Evolutionary conservation across 1,284 basidiomycete genomes (phyloP), one percentile per base, ranked within the genome.

Genomic region (Leucoagaricus sp.): DNA sequence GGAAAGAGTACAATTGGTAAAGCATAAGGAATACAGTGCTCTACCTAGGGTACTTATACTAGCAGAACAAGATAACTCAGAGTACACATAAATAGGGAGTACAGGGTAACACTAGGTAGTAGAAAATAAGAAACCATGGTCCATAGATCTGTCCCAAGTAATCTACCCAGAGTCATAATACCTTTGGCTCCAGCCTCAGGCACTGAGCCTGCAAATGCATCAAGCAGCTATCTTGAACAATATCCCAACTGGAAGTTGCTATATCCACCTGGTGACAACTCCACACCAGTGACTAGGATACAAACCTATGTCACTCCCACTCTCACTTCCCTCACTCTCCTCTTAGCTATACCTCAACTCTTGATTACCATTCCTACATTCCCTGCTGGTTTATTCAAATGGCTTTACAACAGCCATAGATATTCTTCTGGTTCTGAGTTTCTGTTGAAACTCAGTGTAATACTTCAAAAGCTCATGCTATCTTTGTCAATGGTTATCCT

Each of bases 301-400:
- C 61, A 66, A 67, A 49, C 65, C 8, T 57, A 51, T 21, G 57
- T 64, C 19, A 58, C 64, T 26, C 61, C 76, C 49, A 69, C 79
- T 23, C 71, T 85, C n/a, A 76, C 80, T 51, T 74, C 80, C n/a
- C 63, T 74, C 9, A 81, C 81, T 2, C 79, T 90, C 19, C 69
- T 83, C 7, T 70, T 87, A 13, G 80, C 80, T 25, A 78, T 86
- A 26, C 87, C 88, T 1, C 74, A 79, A n/a, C 66, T 88, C 58
- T 63, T 89, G 34, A 72, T 85, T 47, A 83, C 84, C 7, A 74
- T 75, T 1, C 84, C 83, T 8, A 64, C 77, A 0, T 63, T 82
- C 15, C 79, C 82, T n/a, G 81, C 80, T 3, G 78, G 80, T 57
- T 65, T 70, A 8, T 41, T 79, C 38, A 59, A 77, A 19, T 74